A percentile compares a stretch with the other conserved stretches of the same genome.
These are phyloP conservation scores for Nakazawaea molendinolei DNA, from an alignment of 805 yeast species.

Conservation along the genomic window DNA sequence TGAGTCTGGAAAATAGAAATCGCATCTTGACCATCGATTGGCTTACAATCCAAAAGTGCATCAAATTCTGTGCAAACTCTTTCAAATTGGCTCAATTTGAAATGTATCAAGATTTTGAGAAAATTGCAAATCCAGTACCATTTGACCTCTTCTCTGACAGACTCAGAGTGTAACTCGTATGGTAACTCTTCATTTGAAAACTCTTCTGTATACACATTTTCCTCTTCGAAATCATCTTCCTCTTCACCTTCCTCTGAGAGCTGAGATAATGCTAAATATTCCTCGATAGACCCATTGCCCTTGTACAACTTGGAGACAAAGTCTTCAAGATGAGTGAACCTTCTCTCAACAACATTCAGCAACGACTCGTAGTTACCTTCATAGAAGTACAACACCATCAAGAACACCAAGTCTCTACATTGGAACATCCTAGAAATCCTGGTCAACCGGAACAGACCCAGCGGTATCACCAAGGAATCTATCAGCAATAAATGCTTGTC, in stretches of 20 bases:
- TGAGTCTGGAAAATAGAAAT: background rate
- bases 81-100: conserved; percentile 8
- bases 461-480: conserved; percentile 2
- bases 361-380: conserved; percentile 6
- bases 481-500: conserved; percentile 8
- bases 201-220: background rate
- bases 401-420: conserved; percentile 6
- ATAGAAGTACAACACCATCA: conserved; percentile 5
- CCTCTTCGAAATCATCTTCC: conserved; percentile 1
- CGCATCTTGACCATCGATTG: conserved; percentile 3
- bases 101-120: conserved; percentile 2
- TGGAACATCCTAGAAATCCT: conserved; percentile 3
- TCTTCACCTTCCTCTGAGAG: conserved; percentile 3
- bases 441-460: background rate
- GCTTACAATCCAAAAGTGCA: conserved; percentile 1
- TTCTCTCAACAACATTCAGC: conserved; percentile 5
- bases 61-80: conserved; percentile 4
- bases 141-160: conserved; percentile 1
- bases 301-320: conserved; percentile 3
- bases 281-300: conserved; percentile 1
- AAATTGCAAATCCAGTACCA: conserved; percentile 8
- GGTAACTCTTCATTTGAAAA: background rate
- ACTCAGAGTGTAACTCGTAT: background rate
- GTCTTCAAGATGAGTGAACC: conserved; percentile 3
- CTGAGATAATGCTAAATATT: background rate